A percentile compares a stretch with the other conserved stretches of the same genome.
phyloP scores from a whole-genome alignment of 2,329 filamentous ascomycete species.

The Aspergillus oerlinghausenensis region DNA sequence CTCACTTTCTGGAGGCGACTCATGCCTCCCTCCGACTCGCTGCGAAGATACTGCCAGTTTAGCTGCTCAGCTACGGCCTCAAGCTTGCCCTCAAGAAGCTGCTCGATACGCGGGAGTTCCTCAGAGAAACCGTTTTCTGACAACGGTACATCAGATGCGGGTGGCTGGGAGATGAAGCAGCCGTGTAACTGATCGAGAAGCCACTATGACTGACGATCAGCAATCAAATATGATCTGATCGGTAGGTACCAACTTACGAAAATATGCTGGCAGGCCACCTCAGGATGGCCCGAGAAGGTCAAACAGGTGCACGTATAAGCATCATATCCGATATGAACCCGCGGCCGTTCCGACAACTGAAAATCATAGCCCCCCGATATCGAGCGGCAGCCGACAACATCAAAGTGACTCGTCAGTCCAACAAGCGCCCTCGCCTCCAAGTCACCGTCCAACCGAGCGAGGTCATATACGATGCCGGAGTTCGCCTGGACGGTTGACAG shows the following conservation, averaged over 20 bases:
- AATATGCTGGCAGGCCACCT: conserved; percentile 39
- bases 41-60: conserved; percentile 32
- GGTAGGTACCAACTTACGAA: conserved; percentile 29
- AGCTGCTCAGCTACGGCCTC: conserved; percentile 29
- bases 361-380: conserved; percentile 33
- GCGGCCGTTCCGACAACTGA: conserved; percentile 32
- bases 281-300: conserved; percentile 26
- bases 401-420: conserved; percentile 30
- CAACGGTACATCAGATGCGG: conserved; percentile 25
- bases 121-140: conserved; percentile 29
- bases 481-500: conserved; percentile 23
- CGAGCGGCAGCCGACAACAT: conserved; percentile 31
- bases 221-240: not conserved
- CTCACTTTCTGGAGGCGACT: conserved; percentile 36
- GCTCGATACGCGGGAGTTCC: conserved; percentile 27
- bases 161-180: conserved; percentile 27
- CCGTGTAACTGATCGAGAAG: conserved; percentile 38
- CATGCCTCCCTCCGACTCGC: conserved; percentile 26
- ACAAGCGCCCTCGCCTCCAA: conserved; percentile 30
- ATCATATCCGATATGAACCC: conserved; percentile 28
- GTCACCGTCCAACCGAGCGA: conserved; percentile 26
- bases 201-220: conserved; percentile 30
- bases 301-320: conserved; percentile 33
- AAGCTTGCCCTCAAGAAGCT: conserved; percentile 29
- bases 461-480: conserved; percentile 35